phyloP scores from a whole-genome alignment of 139 green algal species.

The Chlorella sorokiniana region DNA sequence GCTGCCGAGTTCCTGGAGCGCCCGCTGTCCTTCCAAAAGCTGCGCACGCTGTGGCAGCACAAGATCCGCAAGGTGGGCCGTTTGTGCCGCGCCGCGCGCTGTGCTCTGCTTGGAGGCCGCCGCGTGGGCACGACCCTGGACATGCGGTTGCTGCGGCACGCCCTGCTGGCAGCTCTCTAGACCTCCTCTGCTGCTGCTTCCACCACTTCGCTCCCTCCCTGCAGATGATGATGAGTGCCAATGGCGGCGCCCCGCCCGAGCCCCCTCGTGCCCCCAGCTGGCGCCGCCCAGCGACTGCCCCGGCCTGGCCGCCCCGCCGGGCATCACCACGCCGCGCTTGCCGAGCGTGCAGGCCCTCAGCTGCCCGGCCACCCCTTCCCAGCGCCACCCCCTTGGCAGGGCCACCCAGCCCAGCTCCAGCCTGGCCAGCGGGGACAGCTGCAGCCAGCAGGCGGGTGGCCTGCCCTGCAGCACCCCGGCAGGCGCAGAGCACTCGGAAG shows the following conservation, averaged over 20 bases:
- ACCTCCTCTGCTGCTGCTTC: background rate
- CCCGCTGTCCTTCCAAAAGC: constrained; percentile 1
- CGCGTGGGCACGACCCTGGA: background rate
- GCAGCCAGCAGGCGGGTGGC: background rate
- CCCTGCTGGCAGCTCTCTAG: no score
- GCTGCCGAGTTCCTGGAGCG: constrained; percentile 16
- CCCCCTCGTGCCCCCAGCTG: constrained; percentile 12
- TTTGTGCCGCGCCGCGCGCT: background rate
- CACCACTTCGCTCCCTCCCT: background rate
- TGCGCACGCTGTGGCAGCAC: constrained; percentile 20
- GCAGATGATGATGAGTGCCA: constrained; percentile 23
- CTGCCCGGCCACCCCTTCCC: constrained; percentile 5
- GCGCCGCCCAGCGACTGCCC: background rate
- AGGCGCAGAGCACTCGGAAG: background rate
- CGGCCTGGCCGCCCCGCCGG: background rate
- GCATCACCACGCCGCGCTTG: background rate
- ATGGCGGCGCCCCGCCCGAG: constrained; percentile 17
- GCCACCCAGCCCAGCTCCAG: constrained; percentile 7
- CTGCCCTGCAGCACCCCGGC: background rate
- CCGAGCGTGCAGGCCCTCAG: background rate
- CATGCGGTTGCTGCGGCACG: no score
- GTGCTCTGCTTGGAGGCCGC: background rate
- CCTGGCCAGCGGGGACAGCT: background rate
- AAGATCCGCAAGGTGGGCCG: constrained; percentile 19
- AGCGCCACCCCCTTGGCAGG: no score